Percentiles rank a stretch among this genome's conserved stretches.
phyloP scores from a whole-genome alignment of 1,139 yeast species.

The Blastobotrys malaysiensis region DNA sequence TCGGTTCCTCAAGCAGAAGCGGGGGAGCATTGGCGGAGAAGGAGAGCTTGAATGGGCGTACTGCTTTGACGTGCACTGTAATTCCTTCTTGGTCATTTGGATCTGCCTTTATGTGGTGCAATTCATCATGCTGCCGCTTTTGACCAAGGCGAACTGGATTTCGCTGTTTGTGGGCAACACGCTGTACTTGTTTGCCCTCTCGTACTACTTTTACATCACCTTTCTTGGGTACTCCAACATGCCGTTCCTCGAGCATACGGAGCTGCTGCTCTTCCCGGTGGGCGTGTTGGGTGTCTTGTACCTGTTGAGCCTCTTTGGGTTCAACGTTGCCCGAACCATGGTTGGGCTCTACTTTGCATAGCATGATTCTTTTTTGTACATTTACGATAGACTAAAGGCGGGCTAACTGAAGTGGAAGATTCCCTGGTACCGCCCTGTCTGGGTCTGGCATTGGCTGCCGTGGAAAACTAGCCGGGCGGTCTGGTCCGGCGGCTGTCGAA shows the following conservation, averaged over 20 bases:
- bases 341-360: constrained; percentile 56
- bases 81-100: constrained; percentile 80
- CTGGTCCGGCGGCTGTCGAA: constrained; percentile 8
- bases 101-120: constrained; percentile 69
- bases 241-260: constrained; percentile 68
- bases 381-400: background rate
- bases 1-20: constrained; percentile 45
- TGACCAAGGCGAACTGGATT: constrained; percentile 58
- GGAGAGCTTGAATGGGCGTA: constrained; percentile 85
- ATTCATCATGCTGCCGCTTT: constrained; percentile 66
- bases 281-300: constrained; percentile 55
- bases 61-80: constrained; percentile 91
- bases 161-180: constrained; percentile 71
- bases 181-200: constrained; percentile 63
- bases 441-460: constrained; percentile 9
- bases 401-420: constrained; percentile 6
- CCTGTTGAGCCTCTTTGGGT: constrained; percentile 47
- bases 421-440: constrained; percentile 9
- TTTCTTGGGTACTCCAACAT: constrained; percentile 84
- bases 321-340: constrained; percentile 68
- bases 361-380: background rate
- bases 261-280: constrained; percentile 49
- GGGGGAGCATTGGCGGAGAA: constrained; percentile 39
- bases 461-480: constrained; percentile 8
- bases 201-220: constrained; percentile 72